These are phyloP conservation scores for Sporothrix curviconia DNA, from an alignment of 2,329 filamentous ascomycete genomes.

Conservation along the genomic window DNA sequence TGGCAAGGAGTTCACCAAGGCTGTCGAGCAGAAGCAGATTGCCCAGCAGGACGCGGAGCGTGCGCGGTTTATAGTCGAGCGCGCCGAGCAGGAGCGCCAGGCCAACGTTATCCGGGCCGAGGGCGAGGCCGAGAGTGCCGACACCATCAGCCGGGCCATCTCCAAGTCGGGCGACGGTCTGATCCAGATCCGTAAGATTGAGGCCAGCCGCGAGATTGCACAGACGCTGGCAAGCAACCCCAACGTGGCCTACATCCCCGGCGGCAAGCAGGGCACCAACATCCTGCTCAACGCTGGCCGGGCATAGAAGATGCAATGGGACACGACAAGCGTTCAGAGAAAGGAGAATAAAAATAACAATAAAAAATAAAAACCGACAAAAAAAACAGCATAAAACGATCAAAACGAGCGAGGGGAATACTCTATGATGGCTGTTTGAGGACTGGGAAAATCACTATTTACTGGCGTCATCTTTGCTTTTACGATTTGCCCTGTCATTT, in stretches of 20 bases:
- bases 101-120: conserved; percentile 97
- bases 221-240: conserved; percentile 83
- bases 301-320: conserved; percentile 24
- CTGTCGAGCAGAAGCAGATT: conserved; percentile 99
- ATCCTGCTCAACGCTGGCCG: conserved; percentile 47
- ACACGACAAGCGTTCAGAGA: neutral
- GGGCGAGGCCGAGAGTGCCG: conserved; percentile 93
- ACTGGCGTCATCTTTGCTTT: conserved; percentile 14
- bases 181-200: conserved; percentile 93
- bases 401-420: neutral
- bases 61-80: conserved; percentile 96
- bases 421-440: neutral
- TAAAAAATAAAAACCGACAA: neutral
- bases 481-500: neutral
- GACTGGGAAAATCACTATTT: conserved; percentile 13
- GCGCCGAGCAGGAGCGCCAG: conserved; percentile 96
- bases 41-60: conserved; percentile 98
- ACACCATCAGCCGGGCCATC: conserved; percentile 86
- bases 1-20: conserved; percentile 96
- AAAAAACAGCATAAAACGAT: too few relatives aligned
- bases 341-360: neutral
- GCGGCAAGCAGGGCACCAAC: conserved; percentile 57
- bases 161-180: conserved; percentile 89
- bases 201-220: conserved; percentile 93
- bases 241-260: conserved; percentile 90